Percentiles rank a stretch among this genome's conserved stretches.
These are phyloP conservation scores for Pseudozyma hubeiensis DNA, from an alignment of 1,284 basidiomycete species.

Conservation along the genomic window DNA sequence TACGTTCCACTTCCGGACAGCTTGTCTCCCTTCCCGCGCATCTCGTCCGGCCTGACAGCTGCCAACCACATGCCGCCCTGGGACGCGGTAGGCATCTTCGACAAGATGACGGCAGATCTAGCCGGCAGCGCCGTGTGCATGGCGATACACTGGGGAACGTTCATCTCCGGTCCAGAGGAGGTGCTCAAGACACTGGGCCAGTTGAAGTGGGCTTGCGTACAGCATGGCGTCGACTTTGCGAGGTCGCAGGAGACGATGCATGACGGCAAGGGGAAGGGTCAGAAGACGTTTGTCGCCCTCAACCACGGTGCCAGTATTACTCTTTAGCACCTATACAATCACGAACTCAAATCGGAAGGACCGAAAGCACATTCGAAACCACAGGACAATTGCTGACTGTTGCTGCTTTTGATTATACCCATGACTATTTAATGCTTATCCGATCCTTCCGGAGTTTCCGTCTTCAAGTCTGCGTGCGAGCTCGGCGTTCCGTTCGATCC, in stretches of 20 bases:
- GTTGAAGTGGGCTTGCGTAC: conserved; percentile 37
- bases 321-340: conserved; percentile 7
- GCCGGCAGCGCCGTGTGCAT: conserved; percentile 16
- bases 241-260: conserved; percentile 5
- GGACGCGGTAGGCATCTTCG: conserved; percentile 57
- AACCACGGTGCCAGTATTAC: conserved; percentile 44
- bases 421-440: conserved; percentile 24
- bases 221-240: conserved; percentile 18
- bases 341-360: too few relatives aligned
- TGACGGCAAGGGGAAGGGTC: neutral
- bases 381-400: neutral
- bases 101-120: conserved; percentile 43
- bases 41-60: conserved; percentile 55
- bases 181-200: conserved; percentile 46
- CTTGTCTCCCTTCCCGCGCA: conserved; percentile 55
- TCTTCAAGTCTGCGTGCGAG: conserved; percentile 28
- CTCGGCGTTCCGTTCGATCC: conserved; percentile 28
- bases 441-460: conserved; percentile 37
- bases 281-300: conserved; percentile 37
- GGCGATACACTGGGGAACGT: conserved; percentile 52
- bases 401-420: conserved; percentile 10
- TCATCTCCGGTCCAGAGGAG: conserved; percentile 41
- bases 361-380: too few relatives aligned
- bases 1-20: conserved; percentile 57
- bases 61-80: conserved; percentile 64